Conservation (phyloP, 2,329 filamentous ascomycete genomes). For the Raffaelea arxii region DNA sequence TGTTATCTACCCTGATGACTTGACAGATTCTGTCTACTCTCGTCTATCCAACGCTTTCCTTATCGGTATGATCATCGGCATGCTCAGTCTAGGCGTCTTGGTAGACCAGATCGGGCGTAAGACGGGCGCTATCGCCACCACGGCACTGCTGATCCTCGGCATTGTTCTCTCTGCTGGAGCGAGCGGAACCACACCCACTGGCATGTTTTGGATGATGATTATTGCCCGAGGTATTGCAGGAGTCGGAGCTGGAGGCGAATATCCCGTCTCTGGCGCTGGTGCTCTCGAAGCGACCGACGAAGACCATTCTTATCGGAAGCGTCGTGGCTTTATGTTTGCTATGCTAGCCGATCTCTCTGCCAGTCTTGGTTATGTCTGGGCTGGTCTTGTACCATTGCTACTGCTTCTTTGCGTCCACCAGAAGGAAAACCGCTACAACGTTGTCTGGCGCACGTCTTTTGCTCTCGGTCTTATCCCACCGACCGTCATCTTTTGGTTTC, state of each 20-base stretch:
- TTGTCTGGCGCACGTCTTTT: conserved; percentile 42
- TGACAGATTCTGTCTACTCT: conserved; percentile 34
- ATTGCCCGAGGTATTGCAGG: conserved; percentile 29
- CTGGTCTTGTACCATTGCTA: conserved; percentile 24
- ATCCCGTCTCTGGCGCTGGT: conserved; percentile 5
- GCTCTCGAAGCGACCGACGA: conserved; percentile 3
- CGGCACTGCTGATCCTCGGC: conserved; percentile 30
- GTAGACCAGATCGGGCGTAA: conserved; percentile 41
- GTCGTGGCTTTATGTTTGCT: conserved; percentile 37
- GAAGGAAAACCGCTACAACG: conserved; percentile 6
- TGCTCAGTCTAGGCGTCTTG: conserved; percentile 40
- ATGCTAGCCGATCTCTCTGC: conserved; percentile 41
- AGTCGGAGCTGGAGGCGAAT: conserved; percentile 30
- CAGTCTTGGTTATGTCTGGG: conserved; percentile 35
- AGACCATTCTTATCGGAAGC: not conserved
- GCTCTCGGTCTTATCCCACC: conserved; percentile 39
- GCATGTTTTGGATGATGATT: conserved; percentile 43
- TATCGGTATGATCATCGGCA: conserved; percentile 46
- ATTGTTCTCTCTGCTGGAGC: conserved; percentile 36
- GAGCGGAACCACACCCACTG: conserved; percentile 24
- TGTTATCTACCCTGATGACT: conserved; percentile 29
- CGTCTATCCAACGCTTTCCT: conserved; percentile 45
- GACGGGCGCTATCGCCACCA: conserved; percentile 36
- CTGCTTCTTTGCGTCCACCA: conserved; percentile 3
- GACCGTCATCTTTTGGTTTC: conserved; percentile 41